Base-by-base conservation (phyloP, 139 green algal species). In the Desmodesmus armatus region DNA sequence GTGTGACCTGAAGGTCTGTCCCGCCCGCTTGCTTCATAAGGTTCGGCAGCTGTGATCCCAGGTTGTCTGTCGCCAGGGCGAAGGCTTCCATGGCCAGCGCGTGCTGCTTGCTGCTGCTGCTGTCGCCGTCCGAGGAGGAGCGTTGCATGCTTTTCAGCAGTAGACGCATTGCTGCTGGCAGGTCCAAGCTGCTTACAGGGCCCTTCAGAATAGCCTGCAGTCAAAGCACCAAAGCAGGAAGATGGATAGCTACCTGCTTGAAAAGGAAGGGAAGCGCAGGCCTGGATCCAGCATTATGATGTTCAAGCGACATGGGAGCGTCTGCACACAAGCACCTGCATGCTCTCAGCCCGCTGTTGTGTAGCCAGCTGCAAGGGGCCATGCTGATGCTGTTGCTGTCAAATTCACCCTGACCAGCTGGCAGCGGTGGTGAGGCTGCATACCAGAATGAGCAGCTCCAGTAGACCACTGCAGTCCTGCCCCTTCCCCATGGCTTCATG, bases 31-130 rank as follows among this genome's bases (percentile, higher is more conserved):
- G 66, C 2, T 66, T 51, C 43, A 93, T 80, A 74, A 94, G 53
- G 0, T 73, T 71, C 43, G 78, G 67, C 41, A 94, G 76, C 41
- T 90, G 81, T 19, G 80, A n/a, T 1, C 65, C 66, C 82, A 87
- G 37, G 82, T 41, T 51, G 73, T 60, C 44, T 72, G 66, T 71
- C 80, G 78, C 55, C 91, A 86, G 78, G 5, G 90, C 93, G 43
- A 96, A 35, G 9, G 81, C 92, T 78, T 96, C 93, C 43, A 95
- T 58, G 3, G 89, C 91, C 15, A 91, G 86, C 6, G 87, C 67
- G 3, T 81, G 70, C 35, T 95, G 91, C 11, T 94, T 91, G 7
- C 21, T 35, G 17, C 90, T 9, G 47, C 83, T n/a, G 9, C 11
- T 29, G 35, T 21, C 35, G 9, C 65, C 29, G 65, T 9, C 60